These are phyloP conservation scores for Thalassiosira livingstoniorum DNA, from an alignment of 352 stramenopile species.

Conservation along the genomic window DNA sequence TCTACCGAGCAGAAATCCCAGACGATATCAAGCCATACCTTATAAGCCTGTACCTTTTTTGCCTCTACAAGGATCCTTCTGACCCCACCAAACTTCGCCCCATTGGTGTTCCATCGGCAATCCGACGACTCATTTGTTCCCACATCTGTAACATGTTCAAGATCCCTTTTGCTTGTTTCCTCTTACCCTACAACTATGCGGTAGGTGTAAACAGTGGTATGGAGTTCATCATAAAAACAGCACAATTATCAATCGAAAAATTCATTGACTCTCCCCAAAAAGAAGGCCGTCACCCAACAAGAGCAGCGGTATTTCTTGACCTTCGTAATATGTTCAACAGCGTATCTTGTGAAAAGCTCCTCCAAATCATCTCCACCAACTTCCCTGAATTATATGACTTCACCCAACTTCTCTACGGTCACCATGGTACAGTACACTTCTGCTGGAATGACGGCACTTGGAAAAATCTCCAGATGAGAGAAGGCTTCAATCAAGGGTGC, in stretches of 20 bases:
- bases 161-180: too few species aligned
- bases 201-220: constrained; percentile 23
- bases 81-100: too few species aligned
- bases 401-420: constrained; percentile 18
- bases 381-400: constrained; percentile 31
- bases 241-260: constrained; percentile 29
- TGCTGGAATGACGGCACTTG: constrained; percentile 21
- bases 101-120: too few species aligned
- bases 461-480: constrained; percentile 19
- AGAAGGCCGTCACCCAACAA: neutral
- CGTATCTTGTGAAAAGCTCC: constrained; percentile 16
- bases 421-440: constrained; percentile 18
- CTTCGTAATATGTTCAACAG: constrained; percentile 55
- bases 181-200: constrained; percentile 43
- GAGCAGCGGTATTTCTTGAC: constrained; percentile 23
- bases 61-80: too few species aligned
- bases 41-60: too few species aligned
- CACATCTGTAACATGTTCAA: too few species aligned
- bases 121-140: too few species aligned
- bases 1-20: too few species aligned
- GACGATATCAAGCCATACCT: too few species aligned
- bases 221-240: constrained; percentile 39
- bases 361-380: constrained; percentile 17
- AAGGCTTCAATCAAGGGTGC: constrained; percentile 47
- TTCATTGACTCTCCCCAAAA: constrained; percentile 24